Evolutionary conservation across 768 basidiomycete genomes (phyloP).

Genomic region (Boletus subcaerulescens): DNA sequence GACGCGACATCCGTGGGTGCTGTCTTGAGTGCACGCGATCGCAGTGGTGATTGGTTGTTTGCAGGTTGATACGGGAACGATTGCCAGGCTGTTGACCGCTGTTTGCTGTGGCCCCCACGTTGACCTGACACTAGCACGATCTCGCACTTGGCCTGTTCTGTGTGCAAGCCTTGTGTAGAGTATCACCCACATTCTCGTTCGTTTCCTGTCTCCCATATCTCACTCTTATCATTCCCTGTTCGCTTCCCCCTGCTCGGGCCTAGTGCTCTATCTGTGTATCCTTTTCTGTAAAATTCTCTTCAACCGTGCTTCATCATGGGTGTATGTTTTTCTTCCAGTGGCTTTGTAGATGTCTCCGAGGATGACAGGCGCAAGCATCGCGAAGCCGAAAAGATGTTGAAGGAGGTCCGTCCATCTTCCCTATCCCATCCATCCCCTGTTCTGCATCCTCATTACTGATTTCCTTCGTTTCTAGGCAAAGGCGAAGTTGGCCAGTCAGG

Average conservation of each 20-base stretch:
- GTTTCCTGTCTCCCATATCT: not conserved
- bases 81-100: constrained; percentile 17
- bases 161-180: constrained; percentile 15
- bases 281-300: not conserved
- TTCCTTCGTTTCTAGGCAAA: constrained; percentile 53
- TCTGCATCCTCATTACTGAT: not conserved
- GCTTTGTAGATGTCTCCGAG: constrained; percentile 58
- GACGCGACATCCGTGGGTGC: not conserved
- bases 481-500: constrained; percentile 64
- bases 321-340: constrained; percentile 66
- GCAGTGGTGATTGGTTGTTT: too few relatives aligned
- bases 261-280: constrained; percentile 8
- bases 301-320: constrained; percentile 51
- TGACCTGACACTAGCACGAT: not conserved
- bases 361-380: constrained; percentile 63
- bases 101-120: constrained; percentile 10
- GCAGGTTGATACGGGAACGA: too few relatives aligned
- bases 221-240: not conserved
- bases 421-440: not conserved
- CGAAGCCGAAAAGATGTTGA: constrained; percentile 75
- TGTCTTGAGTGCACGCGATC: not conserved
- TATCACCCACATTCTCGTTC: not conserved
- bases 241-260: constrained; percentile 4
- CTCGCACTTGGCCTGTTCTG: constrained; percentile 18
- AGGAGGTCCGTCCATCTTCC: constrained; percentile 50